Conservation (phyloP, 495 filamentous ascomycete species). For the Penicillium mononematosum region DNA sequence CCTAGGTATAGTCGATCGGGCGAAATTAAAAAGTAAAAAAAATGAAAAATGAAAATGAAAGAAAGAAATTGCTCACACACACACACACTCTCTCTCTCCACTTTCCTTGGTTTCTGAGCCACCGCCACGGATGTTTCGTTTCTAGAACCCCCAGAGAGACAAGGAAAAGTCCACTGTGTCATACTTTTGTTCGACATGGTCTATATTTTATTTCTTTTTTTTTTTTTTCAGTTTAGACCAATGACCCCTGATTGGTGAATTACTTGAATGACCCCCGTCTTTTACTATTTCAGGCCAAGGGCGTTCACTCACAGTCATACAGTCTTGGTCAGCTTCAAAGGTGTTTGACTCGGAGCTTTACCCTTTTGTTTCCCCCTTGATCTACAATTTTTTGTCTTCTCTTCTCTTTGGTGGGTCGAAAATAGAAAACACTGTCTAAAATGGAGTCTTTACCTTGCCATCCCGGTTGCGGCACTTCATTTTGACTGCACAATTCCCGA, state of each 20-base stretch:
- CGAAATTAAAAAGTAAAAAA: not conserved
- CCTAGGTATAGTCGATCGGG: not conserved
- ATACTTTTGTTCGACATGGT: conserved; percentile 14
- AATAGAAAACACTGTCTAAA: not conserved
- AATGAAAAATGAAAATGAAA: not conserved
- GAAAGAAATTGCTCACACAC: not conserved
- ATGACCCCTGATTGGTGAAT: not conserved
- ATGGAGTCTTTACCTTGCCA: conserved; percentile 14
- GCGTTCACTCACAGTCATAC: conserved; percentile 18
- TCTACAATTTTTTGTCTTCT: conserved; percentile 2
- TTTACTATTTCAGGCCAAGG: not conserved
- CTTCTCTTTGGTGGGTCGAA: conserved; percentile 13
- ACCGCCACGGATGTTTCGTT: conserved; percentile 34
- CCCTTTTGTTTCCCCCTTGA: conserved; percentile 6
- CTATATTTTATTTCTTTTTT: not conserved
- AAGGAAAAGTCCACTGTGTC: conserved; percentile 11
- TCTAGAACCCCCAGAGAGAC: conserved; percentile 35
- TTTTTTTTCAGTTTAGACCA: not conserved
- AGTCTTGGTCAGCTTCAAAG: conserved; percentile 2
- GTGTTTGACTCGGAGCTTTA: conserved; percentile 15
- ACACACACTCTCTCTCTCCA: not conserved
- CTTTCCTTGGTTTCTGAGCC: conserved; percentile 22
- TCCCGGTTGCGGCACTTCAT: conserved; percentile 27
- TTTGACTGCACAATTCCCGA: conserved; percentile 14
- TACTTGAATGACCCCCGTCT: not conserved